These are phyloP conservation scores for Trichosporon asahii DNA, from an alignment of 1,284 basidiomycete genomes.

Conservation along the genomic window DNA sequence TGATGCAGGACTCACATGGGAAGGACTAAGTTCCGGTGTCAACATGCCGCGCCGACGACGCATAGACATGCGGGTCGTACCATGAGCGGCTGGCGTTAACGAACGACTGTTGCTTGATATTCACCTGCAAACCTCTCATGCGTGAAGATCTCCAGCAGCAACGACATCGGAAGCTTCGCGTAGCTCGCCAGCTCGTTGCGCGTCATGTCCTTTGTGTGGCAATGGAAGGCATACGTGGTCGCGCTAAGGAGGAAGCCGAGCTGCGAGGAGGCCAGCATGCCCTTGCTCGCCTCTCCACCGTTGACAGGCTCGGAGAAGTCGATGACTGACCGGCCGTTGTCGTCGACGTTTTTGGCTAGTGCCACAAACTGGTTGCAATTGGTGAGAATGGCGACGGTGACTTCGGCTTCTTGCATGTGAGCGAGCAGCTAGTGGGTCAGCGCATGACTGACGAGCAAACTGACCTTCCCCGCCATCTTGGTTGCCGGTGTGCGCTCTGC, in stretches of 20 bases:
- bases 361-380: slow-evolving; percentile 21
- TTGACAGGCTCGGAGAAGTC: slow-evolving; percentile 15
- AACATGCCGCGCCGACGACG: slow-evolving; percentile 15
- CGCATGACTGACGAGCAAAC: no score
- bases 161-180: neutral
- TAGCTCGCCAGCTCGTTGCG: neutral
- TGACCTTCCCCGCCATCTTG: slow-evolving; percentile 5
- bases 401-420: neutral
- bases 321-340: neutral
- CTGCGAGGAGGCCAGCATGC: slow-evolving; percentile 13
- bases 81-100: neutral
- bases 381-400: slow-evolving; percentile 11
- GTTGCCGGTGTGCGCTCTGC: neutral
- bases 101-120: neutral
- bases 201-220: neutral
- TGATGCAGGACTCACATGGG: slow-evolving; percentile 5
- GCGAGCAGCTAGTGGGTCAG: neutral
- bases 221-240: slow-evolving; percentile 10
- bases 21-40: slow-evolving; percentile 1
- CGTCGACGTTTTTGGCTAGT: neutral
- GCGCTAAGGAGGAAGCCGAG: slow-evolving; percentile 17
- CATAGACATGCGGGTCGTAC: neutral
- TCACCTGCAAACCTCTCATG: slow-evolving; percentile 15
- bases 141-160: slow-evolving; percentile 8
- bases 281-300: neutral